Evolutionary conservation across 2,329 filamentous ascomycete genomes (phyloP), one percentile per base, ranked within the genome.

Genomic region (Alternaria ventricosa): DNA sequence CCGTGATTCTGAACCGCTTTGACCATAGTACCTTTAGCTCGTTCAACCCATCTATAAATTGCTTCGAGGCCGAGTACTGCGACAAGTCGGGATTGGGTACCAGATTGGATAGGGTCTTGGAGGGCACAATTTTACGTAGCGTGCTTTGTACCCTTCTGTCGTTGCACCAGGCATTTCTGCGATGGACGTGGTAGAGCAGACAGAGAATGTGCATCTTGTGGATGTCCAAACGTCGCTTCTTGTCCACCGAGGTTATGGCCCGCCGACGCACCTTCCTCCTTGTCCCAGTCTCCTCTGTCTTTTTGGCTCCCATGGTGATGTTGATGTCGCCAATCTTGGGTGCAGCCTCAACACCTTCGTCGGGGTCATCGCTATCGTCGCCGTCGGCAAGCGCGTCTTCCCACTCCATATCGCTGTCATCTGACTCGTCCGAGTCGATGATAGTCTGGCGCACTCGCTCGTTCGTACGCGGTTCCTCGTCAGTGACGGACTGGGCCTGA

Each of bases 101-200:
- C 7, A 98, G 83, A 57, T 89, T 89, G 0, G 84, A 84, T 27
- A 91, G 78, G 28, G 87, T 89, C 71, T 91, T 91, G 30, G 88
- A 86, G 1, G 87, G 85, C 6, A 97, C 78, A 41, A 94, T 84
- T 44, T 85, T 79, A 25, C 74, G 74, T 23, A 81, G 49, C 11
- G 68, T 70, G 68, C 84, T 85, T 75, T 97, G 93, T 9, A 92
- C 87, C 60, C 86, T 81, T 13, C 82, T 72, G 75, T 95, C 90
- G 73, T 97, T 97, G 81, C 94, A 97, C 93, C 95, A 97, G 58
- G 87, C 84, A 75, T 98, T 99, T 59, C 94, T 89, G 61, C 88
- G 84, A 68, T 92, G 87, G 15, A 90, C 86, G 78, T 98, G 93
- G 10, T 89, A 88, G 15, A 99, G 80, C 2, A 99, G 84, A 76